These are phyloP conservation scores for Tylopilus subfusipes DNA, from an alignment of 768 basidiomycete species.

Conservation along the genomic window DNA sequence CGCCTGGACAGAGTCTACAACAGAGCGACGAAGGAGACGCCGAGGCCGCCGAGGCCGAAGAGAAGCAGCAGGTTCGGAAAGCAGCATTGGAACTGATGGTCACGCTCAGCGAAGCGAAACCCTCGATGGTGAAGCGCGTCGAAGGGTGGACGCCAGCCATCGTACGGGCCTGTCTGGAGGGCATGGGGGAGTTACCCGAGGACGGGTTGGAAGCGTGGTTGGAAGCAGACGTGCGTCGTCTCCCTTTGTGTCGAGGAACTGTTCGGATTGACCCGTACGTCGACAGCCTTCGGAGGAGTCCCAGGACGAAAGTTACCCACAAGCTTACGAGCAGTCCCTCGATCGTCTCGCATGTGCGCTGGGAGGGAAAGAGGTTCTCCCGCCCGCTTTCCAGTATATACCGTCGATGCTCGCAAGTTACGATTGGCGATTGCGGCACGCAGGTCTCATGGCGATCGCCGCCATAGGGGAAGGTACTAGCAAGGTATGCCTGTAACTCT, in stretches of 20 bases:
- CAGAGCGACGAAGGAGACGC: constrained; percentile 30
- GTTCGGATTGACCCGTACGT: background rate
- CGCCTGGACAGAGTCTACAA: constrained; percentile 32
- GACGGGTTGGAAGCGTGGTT: constrained; percentile 61
- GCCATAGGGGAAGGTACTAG: constrained; percentile 82
- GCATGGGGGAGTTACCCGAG: constrained; percentile 75
- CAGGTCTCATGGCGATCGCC: constrained; percentile 84
- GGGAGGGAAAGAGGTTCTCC: constrained; percentile 71
- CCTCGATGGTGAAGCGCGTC: constrained; percentile 63
- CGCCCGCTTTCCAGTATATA: constrained; percentile 77
- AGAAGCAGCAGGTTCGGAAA: constrained; percentile 64
- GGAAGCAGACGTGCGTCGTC: constrained; percentile 65
- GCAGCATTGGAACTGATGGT: constrained; percentile 83
- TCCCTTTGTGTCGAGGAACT: background rate
- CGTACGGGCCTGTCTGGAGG: constrained; percentile 75
- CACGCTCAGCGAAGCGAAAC: constrained; percentile 69
- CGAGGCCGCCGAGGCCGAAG: constrained; percentile 53
- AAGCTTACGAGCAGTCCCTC: constrained; percentile 77
- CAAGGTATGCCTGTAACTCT: constrained; percentile 40
- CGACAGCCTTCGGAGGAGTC: constrained; percentile 60
- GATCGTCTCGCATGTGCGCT: constrained; percentile 80
- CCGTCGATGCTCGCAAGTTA: constrained; percentile 77
- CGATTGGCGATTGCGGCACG: constrained; percentile 84
- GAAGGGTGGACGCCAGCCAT: constrained; percentile 69
- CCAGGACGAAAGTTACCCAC: constrained; percentile 61